These are phyloP conservation scores for Stenogyne calaminthoides DNA, from an alignment of 305 asterid species.

Conservation along the genomic window DNA sequence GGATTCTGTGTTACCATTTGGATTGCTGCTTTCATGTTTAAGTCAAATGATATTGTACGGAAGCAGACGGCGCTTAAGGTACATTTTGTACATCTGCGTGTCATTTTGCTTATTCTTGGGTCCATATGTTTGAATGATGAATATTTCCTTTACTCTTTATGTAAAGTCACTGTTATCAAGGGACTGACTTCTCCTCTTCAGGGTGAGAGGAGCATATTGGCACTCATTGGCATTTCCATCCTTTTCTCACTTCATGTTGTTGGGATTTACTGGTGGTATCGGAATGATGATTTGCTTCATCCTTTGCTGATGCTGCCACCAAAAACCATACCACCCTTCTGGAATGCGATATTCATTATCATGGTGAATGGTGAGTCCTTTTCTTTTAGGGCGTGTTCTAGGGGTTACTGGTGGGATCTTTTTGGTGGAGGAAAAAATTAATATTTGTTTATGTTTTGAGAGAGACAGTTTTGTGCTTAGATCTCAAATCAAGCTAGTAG, in stretches of 20 bases:
- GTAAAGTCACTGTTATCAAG: slow-evolving; percentile 20
- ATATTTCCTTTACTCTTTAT: slow-evolving; percentile 7
- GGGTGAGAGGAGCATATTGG: slow-evolving; percentile 70
- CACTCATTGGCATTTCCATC: slow-evolving; percentile 50
- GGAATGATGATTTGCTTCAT: slow-evolving; percentile 59
- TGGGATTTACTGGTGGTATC: slow-evolving; percentile 78
- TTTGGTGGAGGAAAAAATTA: not conserved
- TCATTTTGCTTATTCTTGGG: slow-evolving; percentile 12
- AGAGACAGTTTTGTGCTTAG: not conserved
- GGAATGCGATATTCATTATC: slow-evolving; percentile 82
- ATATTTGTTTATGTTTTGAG: not conserved
- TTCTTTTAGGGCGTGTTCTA: slow-evolving; percentile 4
- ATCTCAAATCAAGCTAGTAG: not conserved
- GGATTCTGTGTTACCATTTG: slow-evolving; percentile 77
- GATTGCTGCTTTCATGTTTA: slow-evolving; percentile 79
- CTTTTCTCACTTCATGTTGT: slow-evolving; percentile 60
- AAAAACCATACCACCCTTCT: slow-evolving; percentile 74
- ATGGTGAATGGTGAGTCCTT: slow-evolving; percentile 70
- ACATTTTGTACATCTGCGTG: slow-evolving; percentile 10
- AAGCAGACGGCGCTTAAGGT: slow-evolving; percentile 94
- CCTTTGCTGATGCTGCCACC: slow-evolving; percentile 82
- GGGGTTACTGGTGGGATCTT: not conserved
- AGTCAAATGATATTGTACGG: slow-evolving; percentile 80
- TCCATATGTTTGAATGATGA: slow-evolving; percentile 7
- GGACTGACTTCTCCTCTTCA: slow-evolving; percentile 37